phyloP scores from a whole-genome alignment of 1,139 yeast genomes.

The Yamadazyma epiphylla region DNA sequence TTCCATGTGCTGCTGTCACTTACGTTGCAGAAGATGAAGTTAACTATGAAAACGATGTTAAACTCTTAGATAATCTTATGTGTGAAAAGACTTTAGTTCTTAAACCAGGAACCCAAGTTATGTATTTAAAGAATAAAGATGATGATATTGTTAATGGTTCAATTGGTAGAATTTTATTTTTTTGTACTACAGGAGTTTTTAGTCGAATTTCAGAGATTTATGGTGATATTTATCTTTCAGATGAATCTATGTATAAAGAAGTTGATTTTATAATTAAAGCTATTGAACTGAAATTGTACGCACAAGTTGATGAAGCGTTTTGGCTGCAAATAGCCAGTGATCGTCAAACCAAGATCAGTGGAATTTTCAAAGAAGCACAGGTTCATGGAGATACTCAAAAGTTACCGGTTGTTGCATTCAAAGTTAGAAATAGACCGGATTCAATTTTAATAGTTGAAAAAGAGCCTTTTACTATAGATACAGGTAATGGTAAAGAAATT shows the following conservation, averaged over 20 bases:
- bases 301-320: constrained; percentile 42
- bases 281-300: constrained; percentile 20
- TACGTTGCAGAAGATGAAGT: constrained; percentile 50
- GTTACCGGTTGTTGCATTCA: constrained; percentile 58
- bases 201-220: constrained; percentile 24
- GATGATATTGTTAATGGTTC: constrained; percentile 54
- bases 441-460: constrained; percentile 49
- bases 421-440: constrained; percentile 30
- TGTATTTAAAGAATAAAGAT: constrained; percentile 46
- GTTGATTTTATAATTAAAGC: constrained; percentile 24
- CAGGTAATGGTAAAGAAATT: constrained; percentile 14
- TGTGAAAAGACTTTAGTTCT: constrained; percentile 42
- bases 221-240: constrained; percentile 18
- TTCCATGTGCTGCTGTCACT: constrained; percentile 37
- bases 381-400: constrained; percentile 23
- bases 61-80: constrained; percentile 41
- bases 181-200: constrained; percentile 40
- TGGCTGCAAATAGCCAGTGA: constrained; percentile 25
- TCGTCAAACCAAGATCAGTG: constrained; percentile 22
- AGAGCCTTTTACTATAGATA: constrained; percentile 63
- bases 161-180: constrained; percentile 59
- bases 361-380: constrained; percentile 30
- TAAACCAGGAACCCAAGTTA: constrained; percentile 61
- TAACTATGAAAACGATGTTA: constrained; percentile 16
- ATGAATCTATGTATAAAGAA: constrained; percentile 18